phyloP scores from a whole-genome alignment of 1,284 basidiomycete genomes.

The Moniliophthora roreri region DNA sequence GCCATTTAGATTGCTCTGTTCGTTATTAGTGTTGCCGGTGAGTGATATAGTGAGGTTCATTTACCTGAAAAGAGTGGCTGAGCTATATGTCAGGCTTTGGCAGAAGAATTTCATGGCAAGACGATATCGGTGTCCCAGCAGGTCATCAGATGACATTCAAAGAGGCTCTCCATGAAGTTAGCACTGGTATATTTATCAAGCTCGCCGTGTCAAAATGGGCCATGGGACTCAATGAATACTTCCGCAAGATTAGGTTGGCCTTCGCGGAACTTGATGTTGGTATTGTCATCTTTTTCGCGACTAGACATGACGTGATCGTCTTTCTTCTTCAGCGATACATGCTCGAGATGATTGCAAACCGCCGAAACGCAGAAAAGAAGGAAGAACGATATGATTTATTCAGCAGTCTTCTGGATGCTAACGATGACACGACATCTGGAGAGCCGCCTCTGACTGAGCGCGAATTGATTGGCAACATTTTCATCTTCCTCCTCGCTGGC shows the following conservation, averaged over 20 bases:
- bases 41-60: slow-evolving; percentile 2
- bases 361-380: slow-evolving; percentile 38
- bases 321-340: slow-evolving; percentile 43
- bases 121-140: slow-evolving; percentile 37
- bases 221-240: slow-evolving; percentile 37
- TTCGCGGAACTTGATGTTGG: slow-evolving; percentile 51
- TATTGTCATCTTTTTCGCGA: slow-evolving; percentile 8
- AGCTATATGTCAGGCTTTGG: slow-evolving; percentile 43
- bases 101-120: slow-evolving; percentile 48
- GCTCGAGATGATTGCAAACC: slow-evolving; percentile 52
- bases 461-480: slow-evolving; percentile 61
- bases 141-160: slow-evolving; percentile 59
- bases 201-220: slow-evolving; percentile 46
- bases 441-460: slow-evolving; percentile 39
- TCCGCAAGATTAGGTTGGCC: slow-evolving; percentile 37
- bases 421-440: slow-evolving; percentile 36
- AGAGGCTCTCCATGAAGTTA: slow-evolving; percentile 49
- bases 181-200: slow-evolving; percentile 41
- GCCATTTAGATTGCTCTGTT: slow-evolving; percentile 49
- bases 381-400: slow-evolving; percentile 54
- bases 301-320: not conserved
- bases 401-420: slow-evolving; percentile 52
- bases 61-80: not conserved
- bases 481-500: slow-evolving; percentile 58
- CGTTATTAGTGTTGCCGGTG: slow-evolving; percentile 55